Percentiles rank a stretch among this genome's conserved stretches.
phyloP scores from a whole-genome alignment of 2,329 filamentous ascomycete species.

The Pyrenophora teres region DNA sequence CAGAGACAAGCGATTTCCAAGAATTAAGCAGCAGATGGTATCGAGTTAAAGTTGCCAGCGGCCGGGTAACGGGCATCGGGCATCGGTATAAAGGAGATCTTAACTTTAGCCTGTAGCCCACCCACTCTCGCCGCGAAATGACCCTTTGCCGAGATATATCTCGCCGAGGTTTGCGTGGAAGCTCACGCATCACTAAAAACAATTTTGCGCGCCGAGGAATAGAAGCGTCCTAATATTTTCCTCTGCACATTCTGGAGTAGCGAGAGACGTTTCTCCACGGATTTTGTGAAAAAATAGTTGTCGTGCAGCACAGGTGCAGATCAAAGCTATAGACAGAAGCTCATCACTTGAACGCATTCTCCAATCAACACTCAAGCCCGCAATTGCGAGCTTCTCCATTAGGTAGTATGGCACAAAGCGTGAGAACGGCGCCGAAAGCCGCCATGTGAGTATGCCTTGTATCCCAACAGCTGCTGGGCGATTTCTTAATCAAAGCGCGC shows the following conservation, averaged over 20 bases:
- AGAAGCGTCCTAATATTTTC: neutral
- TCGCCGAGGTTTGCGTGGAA: conserved; percentile 8
- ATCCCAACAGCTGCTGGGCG: neutral
- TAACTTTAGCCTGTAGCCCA: conserved; percentile 15
- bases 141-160: conserved; percentile 24
- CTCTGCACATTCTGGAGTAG: neutral
- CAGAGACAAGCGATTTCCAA: neutral
- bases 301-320: no score
- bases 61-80: conserved; percentile 29
- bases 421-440: neutral
- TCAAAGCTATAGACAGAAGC: no score
- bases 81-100: conserved; percentile 37
- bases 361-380: no score
- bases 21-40: neutral
- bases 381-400: no score
- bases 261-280: neutral
- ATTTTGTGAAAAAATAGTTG: neutral
- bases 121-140: conserved; percentile 20
- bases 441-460: conserved; percentile 12
- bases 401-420: no score
- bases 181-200: conserved; percentile 2
- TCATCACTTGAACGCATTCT: no score
- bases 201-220: neutral
- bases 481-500: neutral
- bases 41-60: conserved; percentile 4